Base-by-base conservation (phyloP, 192 early-diverging fungal species). In the Coemansia sp. region DNA sequence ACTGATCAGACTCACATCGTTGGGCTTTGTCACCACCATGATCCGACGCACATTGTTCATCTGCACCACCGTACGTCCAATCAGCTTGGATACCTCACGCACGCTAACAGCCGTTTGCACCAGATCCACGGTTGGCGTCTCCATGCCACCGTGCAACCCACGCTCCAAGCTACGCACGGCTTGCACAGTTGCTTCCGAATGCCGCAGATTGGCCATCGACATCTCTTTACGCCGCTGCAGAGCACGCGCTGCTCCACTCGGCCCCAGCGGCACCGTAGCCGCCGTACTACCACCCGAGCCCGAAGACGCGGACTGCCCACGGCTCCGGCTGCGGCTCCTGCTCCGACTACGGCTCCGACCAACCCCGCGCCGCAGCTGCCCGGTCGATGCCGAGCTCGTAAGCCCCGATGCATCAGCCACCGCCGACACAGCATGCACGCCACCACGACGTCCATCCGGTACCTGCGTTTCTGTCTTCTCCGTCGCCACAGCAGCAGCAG, bases 11-110 rank as follows among this genome's bases (percentile, higher is more conserved):
- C 76, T 74, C 10, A 65, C 51, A 63, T 90, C 87, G 20, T 80
- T 78, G 18, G 85, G 86, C 59, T 91, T 91, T 2, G 87, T 87
- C 25, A 91, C 83, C 38, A 91, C 82, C 83, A 91, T 85, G 6
- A 87, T 79, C 55, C 60, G 52, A 26, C 58, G 53, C 42, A 68
- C 65, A 15, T 70, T 70, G 63, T 45, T 55, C 37, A 77, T 47
- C 46, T 68, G 66, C 50, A 78, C 77, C 30, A 68, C 64, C 4
- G 66, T 73, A 53, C 67, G 78, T n/a, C 85, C 83, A 34, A 87
- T 81, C 55, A 80, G 82, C 71, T 83, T 83, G 9, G 85, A 83
- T 17, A 87, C 78, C 50, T 87, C 83, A 34, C 85, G 72, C 42
- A 87, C 85, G 45, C 82, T 75, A 34, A 85, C 83, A 0, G 83